Conservation (phyloP, 2,329 filamentous ascomycete genomes). For the Neofusicoccum laricinum region DNA sequence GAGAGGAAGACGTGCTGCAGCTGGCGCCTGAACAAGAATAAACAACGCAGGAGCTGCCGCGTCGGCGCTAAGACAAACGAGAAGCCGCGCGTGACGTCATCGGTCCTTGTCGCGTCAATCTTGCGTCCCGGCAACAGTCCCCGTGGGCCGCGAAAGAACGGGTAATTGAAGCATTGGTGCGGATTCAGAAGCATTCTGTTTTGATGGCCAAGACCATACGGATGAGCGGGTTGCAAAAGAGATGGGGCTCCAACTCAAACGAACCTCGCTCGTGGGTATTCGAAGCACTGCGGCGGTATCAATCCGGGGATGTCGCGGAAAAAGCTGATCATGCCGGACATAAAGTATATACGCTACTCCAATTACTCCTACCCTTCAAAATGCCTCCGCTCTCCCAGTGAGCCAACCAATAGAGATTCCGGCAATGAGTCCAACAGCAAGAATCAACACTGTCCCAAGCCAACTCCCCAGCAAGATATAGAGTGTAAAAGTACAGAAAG, state of each 20-base stretch:
- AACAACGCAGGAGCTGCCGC: neutral
- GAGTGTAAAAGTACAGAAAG: constrained; percentile 7
- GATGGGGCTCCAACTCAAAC: too few relatives aligned
- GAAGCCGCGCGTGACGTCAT: neutral
- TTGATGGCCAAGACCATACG: too few relatives aligned
- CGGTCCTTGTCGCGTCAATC: neutral
- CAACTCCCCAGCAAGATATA: neutral
- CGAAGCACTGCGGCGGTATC: too few relatives aligned
- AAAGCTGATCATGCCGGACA: neutral
- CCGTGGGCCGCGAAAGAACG: too few relatives aligned
- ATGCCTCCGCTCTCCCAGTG: neutral
- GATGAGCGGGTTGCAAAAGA: too few relatives aligned
- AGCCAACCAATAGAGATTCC: neutral
- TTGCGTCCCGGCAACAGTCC: too few relatives aligned
- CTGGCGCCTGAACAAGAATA: neutral
- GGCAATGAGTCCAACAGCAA: neutral
- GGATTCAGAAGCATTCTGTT: too few relatives aligned
- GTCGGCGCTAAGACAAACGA: neutral
- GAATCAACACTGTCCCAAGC: neutral
- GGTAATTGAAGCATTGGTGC: too few relatives aligned
- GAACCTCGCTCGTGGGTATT: too few relatives aligned
- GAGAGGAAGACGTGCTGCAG: neutral
- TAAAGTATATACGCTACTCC: constrained; percentile 2
- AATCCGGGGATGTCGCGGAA: neutral
- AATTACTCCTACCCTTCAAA: neutral